These are phyloP conservation scores for Gentiana dahurica DNA, from an alignment of 257 asterid species.

Conservation along the genomic window DNA sequence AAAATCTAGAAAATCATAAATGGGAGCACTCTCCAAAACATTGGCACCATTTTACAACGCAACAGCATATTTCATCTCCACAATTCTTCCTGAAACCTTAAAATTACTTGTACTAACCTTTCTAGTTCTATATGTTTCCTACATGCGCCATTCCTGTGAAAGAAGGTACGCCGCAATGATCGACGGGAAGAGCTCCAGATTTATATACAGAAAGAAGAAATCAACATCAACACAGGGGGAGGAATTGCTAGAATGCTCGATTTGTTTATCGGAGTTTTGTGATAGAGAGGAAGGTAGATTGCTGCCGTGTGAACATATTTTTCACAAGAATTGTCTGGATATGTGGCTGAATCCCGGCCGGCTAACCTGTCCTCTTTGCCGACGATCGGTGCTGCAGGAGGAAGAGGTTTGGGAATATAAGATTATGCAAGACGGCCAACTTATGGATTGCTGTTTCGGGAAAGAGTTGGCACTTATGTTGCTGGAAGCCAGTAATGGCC, in stretches of 20 bases:
- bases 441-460: no score
- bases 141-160: constrained; percentile 26
- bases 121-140: constrained; percentile 12
- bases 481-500: no score
- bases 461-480: no score
- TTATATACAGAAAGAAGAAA: constrained; percentile 5
- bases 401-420: constrained; percentile 7
- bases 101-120: constrained; percentile 25
- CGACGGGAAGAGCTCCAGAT: constrained; percentile 36
- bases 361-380: constrained; percentile 66
- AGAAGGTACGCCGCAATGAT: constrained; percentile 38
- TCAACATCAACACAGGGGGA: constrained; percentile 1
- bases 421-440: no score
- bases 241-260: constrained; percentile 31
- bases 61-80: constrained; percentile 1
- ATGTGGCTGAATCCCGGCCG: constrained; percentile 47
- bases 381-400: constrained; percentile 40
- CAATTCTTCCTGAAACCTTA: constrained; percentile 25
- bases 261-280: constrained; percentile 42
- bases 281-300: constrained; percentile 50
- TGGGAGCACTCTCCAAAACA: constrained; percentile 4
- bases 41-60: constrained; percentile 5
- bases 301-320: constrained; percentile 47
- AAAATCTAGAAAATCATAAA: background rate
- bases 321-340: constrained; percentile 57